A percentile compares a stretch with the other conserved stretches of the same genome.
These are phyloP conservation scores for Hydrangea macrophylla DNA, from an alignment of 148 eudicot genomes.

Conservation along the genomic window DNA sequence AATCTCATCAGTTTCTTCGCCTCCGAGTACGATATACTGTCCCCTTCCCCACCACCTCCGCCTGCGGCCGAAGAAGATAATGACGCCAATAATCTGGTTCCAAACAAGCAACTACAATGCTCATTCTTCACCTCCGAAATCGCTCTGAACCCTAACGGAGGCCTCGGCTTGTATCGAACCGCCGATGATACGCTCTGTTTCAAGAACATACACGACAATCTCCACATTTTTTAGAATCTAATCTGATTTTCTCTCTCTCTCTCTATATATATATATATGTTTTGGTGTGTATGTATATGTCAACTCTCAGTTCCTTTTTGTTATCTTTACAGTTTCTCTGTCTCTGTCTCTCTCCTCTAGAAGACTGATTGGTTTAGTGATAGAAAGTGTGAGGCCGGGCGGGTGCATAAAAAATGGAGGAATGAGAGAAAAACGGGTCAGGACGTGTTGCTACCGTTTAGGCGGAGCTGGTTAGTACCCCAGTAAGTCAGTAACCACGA, in stretches of 20 bases:
- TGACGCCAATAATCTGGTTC: background rate
- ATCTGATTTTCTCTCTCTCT: slow-evolving; percentile 7
- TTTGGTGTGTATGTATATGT: background rate
- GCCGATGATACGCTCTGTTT: slow-evolving; percentile 13
- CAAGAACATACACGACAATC: slow-evolving; percentile 11
- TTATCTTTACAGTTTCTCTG: background rate
- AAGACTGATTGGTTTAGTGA: background rate
- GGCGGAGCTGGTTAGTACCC: background rate
- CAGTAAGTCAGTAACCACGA: background rate
- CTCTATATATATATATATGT: background rate
- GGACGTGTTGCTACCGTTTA: background rate
- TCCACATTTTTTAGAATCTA: slow-evolving; percentile 27
- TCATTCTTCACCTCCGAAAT: background rate
- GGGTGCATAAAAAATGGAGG: too few relatives aligned
- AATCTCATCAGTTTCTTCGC: slow-evolving; percentile 75
- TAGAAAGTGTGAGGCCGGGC: background rate
- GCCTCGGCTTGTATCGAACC: background rate
- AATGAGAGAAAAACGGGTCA: background rate
- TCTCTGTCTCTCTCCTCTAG: background rate
- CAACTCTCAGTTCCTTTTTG: background rate
- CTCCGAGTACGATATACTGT: slow-evolving; percentile 46
- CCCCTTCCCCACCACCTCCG: slow-evolving; percentile 14
- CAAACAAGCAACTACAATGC: background rate
- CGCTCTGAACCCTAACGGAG: slow-evolving; percentile 12
- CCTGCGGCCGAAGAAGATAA: slow-evolving; percentile 9